Evolutionary conservation across 148 eudicot species (phyloP).

Genomic region (Heliosperma pusillum): DNA sequence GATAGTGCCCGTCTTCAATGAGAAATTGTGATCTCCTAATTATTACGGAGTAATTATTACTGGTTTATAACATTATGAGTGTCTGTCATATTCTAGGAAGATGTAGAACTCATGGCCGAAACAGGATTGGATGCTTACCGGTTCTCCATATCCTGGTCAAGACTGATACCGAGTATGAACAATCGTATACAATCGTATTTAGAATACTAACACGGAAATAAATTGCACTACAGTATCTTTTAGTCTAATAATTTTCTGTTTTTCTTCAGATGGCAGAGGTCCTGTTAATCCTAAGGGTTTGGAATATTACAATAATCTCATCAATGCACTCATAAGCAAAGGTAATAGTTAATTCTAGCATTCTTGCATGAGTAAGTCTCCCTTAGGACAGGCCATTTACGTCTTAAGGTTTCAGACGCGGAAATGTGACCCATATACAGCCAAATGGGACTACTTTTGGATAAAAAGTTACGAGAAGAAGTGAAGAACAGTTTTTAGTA

Average conservation of each 20-base stretch:
- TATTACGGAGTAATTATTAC: too few relatives aligned
- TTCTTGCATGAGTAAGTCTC: too few relatives aligned
- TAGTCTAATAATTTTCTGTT: neutral
- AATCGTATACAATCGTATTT: neutral
- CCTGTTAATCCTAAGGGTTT: constrained; percentile 46
- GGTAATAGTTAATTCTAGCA: constrained; percentile 27
- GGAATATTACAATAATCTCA: constrained; percentile 52
- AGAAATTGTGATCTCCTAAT: too few relatives aligned
- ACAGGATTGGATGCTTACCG: constrained; percentile 56
- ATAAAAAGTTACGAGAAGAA: too few relatives aligned
- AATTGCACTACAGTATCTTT: neutral
- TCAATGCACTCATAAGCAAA: constrained; percentile 45
- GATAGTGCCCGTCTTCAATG: too few relatives aligned
- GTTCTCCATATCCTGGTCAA: constrained; percentile 63
- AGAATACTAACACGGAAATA: neutral
- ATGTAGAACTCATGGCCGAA: constrained; percentile 50
- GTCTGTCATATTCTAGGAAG: constrained; percentile 32
- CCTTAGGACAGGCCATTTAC: too few relatives aligned
- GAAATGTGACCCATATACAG: too few relatives aligned
- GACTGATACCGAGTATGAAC: constrained; percentile 47
- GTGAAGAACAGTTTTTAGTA: too few relatives aligned
- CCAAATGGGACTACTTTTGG: too few relatives aligned
- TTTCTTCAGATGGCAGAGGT: constrained; percentile 42
- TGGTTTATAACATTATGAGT: neutral
- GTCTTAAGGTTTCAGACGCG: too few relatives aligned